Conservation (phyloP, 1,284 basidiomycete species). For the Rhodotorula sp. region DNA sequence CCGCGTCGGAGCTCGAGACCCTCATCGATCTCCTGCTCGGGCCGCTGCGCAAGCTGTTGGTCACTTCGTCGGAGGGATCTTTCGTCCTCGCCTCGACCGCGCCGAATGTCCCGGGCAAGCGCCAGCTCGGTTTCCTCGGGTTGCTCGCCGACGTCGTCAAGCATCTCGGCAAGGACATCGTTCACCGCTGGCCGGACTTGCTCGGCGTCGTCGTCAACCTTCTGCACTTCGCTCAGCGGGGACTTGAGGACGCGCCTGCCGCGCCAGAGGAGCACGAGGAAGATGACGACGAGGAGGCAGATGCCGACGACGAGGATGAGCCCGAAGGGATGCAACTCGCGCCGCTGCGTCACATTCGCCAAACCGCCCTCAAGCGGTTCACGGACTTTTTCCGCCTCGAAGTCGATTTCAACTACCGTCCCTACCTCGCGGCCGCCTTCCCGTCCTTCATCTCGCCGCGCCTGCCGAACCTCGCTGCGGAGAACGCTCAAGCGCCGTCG, state of each 20-base stretch:
- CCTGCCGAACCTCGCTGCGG: slow-evolving; percentile 68
- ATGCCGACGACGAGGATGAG: slow-evolving; percentile 51
- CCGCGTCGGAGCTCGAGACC: slow-evolving; percentile 69
- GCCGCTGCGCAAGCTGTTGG: slow-evolving; percentile 58
- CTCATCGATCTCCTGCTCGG: slow-evolving; percentile 89
- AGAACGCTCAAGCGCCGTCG: slow-evolving; percentile 91
- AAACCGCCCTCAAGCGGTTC: slow-evolving; percentile 79
- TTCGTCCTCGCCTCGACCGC: slow-evolving; percentile 36
- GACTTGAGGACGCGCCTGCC: slow-evolving; percentile 49
- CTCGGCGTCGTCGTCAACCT: slow-evolving; percentile 67
- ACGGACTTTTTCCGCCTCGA: slow-evolving; percentile 79
- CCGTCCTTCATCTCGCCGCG: slow-evolving; percentile 76
- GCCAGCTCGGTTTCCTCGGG: slow-evolving; percentile 77
- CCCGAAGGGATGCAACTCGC: slow-evolving; percentile 40
- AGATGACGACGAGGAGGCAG: slow-evolving; percentile 46
- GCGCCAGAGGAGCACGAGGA: slow-evolving; percentile 3
- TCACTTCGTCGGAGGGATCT: slow-evolving; percentile 26
- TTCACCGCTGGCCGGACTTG: slow-evolving; percentile 62
- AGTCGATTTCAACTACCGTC: slow-evolving; percentile 68
- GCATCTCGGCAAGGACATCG: slow-evolving; percentile 70
- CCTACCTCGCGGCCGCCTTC: slow-evolving; percentile 71
- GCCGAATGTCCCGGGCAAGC: slow-evolving; percentile 58
- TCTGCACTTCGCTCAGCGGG: slow-evolving; percentile 63
- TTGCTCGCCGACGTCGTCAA: slow-evolving; percentile 80
- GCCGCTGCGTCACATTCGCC: slow-evolving; percentile 65